phyloP scores from a whole-genome alignment of 1,139 yeast genomes.

The Waltiozyma sp. region DNA sequence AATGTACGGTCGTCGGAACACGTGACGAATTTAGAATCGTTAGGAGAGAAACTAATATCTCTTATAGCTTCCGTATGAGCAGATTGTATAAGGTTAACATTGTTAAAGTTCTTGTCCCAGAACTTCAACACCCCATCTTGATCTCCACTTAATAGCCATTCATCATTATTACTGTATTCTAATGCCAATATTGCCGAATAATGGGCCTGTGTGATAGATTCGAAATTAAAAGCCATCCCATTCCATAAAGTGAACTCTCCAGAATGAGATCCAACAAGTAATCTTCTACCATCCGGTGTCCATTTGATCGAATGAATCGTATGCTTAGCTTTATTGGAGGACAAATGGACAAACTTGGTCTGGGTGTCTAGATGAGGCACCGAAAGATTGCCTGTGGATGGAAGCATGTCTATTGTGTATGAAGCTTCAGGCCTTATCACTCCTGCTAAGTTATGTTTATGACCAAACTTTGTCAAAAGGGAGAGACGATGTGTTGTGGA shows the following conservation, averaged over 20 bases:
- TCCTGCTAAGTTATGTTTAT: conserved; percentile 36
- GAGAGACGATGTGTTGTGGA: conserved; percentile 70
- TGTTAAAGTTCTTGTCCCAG: conserved; percentile 97
- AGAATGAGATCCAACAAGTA: conserved; percentile 81
- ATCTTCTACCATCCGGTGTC: conserved; percentile 94
- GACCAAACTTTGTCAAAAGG: conserved; percentile 47
- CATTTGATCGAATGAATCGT: conserved; percentile 85
- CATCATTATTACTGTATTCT: conserved; percentile 81
- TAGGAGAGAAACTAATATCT: conserved; percentile 82
- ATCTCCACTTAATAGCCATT: conserved; percentile 91
- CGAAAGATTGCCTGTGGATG: conserved; percentile 53
- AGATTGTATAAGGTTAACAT: conserved; percentile 64
- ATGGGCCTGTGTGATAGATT: conserved; percentile 97
- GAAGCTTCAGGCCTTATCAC: conserved; percentile 68
- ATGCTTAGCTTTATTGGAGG: conserved; percentile 85
- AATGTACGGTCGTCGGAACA: conserved; percentile 86
- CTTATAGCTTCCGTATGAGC: conserved; percentile 75
- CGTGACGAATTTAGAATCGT: conserved; percentile 81
- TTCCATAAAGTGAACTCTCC: conserved; percentile 98
- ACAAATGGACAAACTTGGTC: conserved; percentile 80
- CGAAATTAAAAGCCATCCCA: conserved; percentile 90
- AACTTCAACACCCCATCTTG: conserved; percentile 85
- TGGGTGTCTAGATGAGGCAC: conserved; percentile 39
- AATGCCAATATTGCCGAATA: conserved; percentile 78
- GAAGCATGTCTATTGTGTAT: conserved; percentile 60